These are phyloP conservation scores for Populus hybrid DNA, from an alignment of 441 rosid species.

Conservation along the genomic window DNA sequence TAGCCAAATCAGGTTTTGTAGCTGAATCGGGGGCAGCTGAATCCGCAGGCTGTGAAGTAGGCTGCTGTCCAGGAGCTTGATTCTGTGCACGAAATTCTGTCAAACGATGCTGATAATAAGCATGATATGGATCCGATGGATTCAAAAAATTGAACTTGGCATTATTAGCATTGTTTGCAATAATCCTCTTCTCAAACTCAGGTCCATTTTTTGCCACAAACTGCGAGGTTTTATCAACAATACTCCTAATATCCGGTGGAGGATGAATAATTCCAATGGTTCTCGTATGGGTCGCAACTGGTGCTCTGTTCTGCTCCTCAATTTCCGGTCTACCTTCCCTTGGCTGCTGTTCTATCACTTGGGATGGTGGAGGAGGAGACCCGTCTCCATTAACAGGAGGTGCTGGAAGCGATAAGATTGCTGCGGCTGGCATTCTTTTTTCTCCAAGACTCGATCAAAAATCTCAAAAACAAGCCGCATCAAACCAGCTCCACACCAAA, in stretches of 20 bases:
- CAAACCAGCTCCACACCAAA: background rate
- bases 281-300: too few relatives aligned
- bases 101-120: constrained; percentile 68
- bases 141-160: constrained; percentile 80
- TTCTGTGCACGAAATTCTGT: background rate
- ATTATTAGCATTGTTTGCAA: constrained; percentile 68
- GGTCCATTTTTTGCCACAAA: constrained; percentile 86
- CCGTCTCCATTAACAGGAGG: constrained; percentile 71
- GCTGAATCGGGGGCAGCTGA: background rate
- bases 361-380: constrained; percentile 71
- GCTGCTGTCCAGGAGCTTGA: constrained; percentile 1
- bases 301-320: constrained; percentile 49
- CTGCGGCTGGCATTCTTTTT: constrained; percentile 43
- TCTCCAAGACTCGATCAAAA: background rate
- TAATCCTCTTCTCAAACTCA: constrained; percentile 81
- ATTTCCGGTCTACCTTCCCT: constrained; percentile 38
- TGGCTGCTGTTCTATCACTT: constrained; percentile 41
- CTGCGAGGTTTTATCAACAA: constrained; percentile 86
- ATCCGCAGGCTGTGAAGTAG: background rate
- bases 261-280: constrained; percentile 93
- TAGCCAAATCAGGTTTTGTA: constrained; percentile 26
- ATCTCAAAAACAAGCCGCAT: background rate
- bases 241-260: constrained; percentile 82
- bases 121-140: constrained; percentile 80
- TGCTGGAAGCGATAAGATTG: constrained; percentile 81